phyloP scores from a whole-genome alignment of 75 land plant genomes.

The Ceratopteris richardii region DNA sequence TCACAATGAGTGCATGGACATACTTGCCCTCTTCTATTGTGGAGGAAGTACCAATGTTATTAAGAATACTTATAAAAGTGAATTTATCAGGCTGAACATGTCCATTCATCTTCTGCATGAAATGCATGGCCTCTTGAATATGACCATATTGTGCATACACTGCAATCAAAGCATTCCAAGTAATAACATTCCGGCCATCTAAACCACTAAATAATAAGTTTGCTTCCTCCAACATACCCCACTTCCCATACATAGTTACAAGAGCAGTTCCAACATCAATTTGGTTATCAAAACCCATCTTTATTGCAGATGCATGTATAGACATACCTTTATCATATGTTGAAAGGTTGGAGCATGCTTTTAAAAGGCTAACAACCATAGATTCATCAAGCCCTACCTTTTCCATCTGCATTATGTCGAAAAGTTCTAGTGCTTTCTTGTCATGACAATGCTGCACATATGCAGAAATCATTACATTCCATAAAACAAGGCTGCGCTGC shows the following conservation, averaged over 20 bases:
- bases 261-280: constrained; percentile 8
- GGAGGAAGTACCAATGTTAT: constrained; percentile 1
- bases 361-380: no score
- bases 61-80: constrained; percentile 5
- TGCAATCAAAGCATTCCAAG: constrained; percentile 15
- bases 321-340: no score
- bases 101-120: not conserved
- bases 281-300: not conserved
- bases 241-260: not conserved
- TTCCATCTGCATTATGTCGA: constrained; percentile 5
- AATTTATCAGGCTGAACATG: constrained; percentile 1
- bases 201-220: not conserved
- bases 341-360: no score
- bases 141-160: constrained; percentile 6
- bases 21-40: constrained; percentile 6
- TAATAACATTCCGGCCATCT: not conserved
- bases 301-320: no score
- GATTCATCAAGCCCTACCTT: no score
- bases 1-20: constrained; percentile 6
- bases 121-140: not conserved
- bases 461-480: constrained; percentile 6
- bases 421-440: not conserved
- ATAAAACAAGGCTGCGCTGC: not conserved
- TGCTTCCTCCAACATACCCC: constrained; percentile 5
- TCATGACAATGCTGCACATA: constrained; percentile 10